phyloP scores from a whole-genome alignment of 1,284 basidiomycete species.

The Leccinum subatratum region DNA sequence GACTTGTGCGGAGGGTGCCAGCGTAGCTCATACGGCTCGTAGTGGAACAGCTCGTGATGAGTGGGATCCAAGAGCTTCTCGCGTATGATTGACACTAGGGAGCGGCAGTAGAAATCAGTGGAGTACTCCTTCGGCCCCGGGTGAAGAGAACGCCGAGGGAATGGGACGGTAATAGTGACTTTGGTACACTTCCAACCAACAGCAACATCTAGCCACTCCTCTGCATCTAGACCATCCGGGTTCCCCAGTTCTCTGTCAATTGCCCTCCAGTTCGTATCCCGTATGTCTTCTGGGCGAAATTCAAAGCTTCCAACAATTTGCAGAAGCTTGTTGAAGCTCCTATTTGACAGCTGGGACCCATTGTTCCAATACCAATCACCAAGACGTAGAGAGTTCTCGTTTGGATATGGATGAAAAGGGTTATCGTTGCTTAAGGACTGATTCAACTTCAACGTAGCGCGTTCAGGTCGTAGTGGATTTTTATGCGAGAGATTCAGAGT shows the following conservation, averaged over 20 bases:
- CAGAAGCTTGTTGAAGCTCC: background rate
- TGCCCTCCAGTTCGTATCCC: background rate
- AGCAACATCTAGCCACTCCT: background rate
- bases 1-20: background rate
- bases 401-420: background rate
- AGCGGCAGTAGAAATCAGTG: background rate
- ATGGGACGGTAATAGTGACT: background rate
- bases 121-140: background rate
- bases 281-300: background rate
- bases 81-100: background rate
- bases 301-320: background rate
- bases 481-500: background rate
- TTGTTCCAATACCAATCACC: background rate
- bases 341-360: background rate
- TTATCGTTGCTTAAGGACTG: background rate
- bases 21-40: background rate
- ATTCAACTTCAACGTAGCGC: background rate
- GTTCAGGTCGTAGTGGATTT: background rate
- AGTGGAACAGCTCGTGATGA: background rate
- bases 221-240: background rate
- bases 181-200: background rate
- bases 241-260: background rate
- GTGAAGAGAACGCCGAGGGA: background rate
- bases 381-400: background rate
- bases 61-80: background rate